A percentile compares a stretch with the other conserved stretches of the same genome.
These are phyloP conservation scores for Cladosporium colombiae DNA, from an alignment of 2,329 filamentous ascomycete genomes.

Conservation along the genomic window DNA sequence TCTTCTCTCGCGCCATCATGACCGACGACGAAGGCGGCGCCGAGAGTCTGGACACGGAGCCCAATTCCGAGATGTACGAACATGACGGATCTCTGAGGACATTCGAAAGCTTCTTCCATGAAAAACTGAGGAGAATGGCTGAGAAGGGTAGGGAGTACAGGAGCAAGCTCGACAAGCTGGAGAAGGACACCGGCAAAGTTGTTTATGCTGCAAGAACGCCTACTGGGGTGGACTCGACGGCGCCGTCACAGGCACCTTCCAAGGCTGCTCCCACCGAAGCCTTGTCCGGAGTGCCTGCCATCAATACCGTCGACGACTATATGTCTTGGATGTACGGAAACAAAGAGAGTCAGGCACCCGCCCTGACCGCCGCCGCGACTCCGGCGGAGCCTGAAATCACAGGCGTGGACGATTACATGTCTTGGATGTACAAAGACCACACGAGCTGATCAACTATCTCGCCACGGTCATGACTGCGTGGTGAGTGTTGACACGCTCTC, in stretches of 20 bases:
- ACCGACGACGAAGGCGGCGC: constrained; percentile 1
- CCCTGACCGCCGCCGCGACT: background rate
- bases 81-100: constrained; percentile 44
- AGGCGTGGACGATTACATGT: constrained; percentile 26
- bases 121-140: constrained; percentile 50
- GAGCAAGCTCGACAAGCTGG: constrained; percentile 53
- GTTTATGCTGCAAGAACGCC: constrained; percentile 25
- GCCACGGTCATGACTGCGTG: background rate
- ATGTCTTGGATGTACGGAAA: constrained; percentile 35
- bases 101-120: constrained; percentile 47
- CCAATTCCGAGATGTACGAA: constrained; percentile 37
- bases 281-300: constrained; percentile 20
- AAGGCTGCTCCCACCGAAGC: background rate
- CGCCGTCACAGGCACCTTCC: background rate
- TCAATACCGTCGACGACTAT: constrained; percentile 32
- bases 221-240: background rate
- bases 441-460: background rate
- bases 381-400: constrained; percentile 13
- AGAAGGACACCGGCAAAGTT: constrained; percentile 45
- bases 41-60: constrained; percentile 21
- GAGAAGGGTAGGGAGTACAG: constrained; percentile 62
- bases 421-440: constrained; percentile 23
- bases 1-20: constrained; percentile 35
- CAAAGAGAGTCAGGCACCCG: constrained; percentile 7
- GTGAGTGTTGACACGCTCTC: background rate